Evolutionary conservation across 2,329 filamentous ascomycete species (phyloP).

Genomic region (Magnaporthales sp.): DNA sequence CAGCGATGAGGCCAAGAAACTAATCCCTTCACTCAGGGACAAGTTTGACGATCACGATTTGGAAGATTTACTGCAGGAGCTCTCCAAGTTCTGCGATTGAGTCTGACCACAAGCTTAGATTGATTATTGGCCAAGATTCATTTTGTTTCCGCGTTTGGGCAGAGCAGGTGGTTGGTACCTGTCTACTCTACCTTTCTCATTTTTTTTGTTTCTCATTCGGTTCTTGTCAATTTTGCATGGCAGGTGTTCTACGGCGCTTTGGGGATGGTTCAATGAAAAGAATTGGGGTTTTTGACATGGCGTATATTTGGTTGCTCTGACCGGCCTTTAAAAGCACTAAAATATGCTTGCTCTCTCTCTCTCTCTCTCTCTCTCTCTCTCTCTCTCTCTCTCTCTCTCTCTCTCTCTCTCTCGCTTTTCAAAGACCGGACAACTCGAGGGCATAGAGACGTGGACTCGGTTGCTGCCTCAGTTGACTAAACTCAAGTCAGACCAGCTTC

Average conservation of each 20-base stretch:
- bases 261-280: not conserved
- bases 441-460: not conserved
- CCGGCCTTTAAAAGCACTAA: not conserved
- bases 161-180: not conserved
- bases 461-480: not conserved
- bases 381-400: too few species aligned
- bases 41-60: constrained; percentile 89
- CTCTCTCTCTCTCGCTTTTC: not conserved
- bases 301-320: not conserved
- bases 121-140: not conserved
- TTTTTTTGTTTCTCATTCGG: not conserved
- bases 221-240: constrained; percentile 6
- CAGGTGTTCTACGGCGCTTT: constrained; percentile 3
- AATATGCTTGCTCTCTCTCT: not conserved
- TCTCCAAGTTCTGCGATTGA: constrained; percentile 62
- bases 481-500: constrained; percentile 3
- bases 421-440: not conserved
- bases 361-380: not conserved
- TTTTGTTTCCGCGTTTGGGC: not conserved
- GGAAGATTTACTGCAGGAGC: constrained; percentile 80
- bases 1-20: constrained; percentile 89
- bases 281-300: not conserved
- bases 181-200: constrained; percentile 1
- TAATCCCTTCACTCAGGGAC: constrained; percentile 80
- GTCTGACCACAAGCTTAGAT: not conserved